phyloP scores from a whole-genome alignment of 2,329 filamentous ascomycete species.

The Scytalidium sp. region DNA sequence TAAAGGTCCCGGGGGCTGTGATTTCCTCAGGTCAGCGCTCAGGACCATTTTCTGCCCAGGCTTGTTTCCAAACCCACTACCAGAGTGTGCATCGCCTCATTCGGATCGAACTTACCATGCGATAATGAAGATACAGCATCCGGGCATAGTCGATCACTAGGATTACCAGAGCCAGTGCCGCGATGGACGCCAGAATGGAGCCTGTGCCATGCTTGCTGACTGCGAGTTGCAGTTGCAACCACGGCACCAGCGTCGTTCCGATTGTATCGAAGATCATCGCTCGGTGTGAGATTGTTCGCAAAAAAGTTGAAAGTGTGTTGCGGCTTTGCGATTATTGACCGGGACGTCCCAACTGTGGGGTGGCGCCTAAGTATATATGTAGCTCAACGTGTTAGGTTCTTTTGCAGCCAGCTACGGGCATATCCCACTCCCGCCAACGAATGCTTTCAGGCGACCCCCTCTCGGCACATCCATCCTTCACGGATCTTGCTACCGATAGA shows the following conservation, averaged over 20 bases:
- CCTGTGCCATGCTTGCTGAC: slow-evolving; percentile 5
- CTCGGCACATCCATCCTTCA: too few relatives aligned
- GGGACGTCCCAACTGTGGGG: background rate
- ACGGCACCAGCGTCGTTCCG: slow-evolving; percentile 1
- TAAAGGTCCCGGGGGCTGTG: slow-evolving; percentile 17
- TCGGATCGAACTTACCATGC: slow-evolving; percentile 9
- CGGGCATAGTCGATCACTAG: slow-evolving; percentile 14
- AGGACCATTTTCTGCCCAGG: background rate
- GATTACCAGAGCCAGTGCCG: slow-evolving; percentile 3
- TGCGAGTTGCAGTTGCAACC: slow-evolving; percentile 12
- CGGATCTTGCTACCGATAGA: too few relatives aligned
- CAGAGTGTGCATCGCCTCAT: too few relatives aligned
- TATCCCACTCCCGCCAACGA: too few relatives aligned
- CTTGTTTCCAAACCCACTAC: background rate
- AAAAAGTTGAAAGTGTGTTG: background rate
- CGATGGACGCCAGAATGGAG: slow-evolving; percentile 4
- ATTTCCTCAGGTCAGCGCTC: too few relatives aligned
- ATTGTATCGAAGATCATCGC: background rate
- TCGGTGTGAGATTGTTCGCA: background rate
- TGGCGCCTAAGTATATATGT: background rate
- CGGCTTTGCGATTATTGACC: background rate
- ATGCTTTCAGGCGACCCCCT: too few relatives aligned
- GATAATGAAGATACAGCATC: slow-evolving; percentile 16
- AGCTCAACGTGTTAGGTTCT: background rate
- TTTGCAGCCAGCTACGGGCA: too few relatives aligned